A percentile compares a stretch with the other conserved stretches of the same genome.
Conservation (phyloP, 768 basidiomycete species). For the Tylopilus sp. region DNA sequence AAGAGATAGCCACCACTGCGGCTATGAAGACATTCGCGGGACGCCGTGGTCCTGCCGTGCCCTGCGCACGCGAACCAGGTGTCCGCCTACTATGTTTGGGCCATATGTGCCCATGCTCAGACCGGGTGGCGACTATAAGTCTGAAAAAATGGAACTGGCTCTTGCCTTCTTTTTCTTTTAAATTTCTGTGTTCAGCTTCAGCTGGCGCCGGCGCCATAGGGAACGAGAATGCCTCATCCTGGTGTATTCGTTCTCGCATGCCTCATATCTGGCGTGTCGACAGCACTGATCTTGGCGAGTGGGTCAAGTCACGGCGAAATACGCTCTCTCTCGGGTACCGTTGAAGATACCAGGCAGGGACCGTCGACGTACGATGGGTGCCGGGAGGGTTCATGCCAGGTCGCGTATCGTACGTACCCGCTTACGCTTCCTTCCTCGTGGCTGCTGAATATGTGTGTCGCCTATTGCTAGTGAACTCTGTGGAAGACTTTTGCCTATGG, state of each 20-base stretch:
- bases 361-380: slow-evolving; percentile 67
- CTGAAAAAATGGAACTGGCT: not conserved
- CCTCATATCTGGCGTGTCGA: slow-evolving; percentile 17
- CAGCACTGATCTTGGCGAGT: slow-evolving; percentile 17
- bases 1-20: not conserved
- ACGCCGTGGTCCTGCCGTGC: slow-evolving; percentile 18
- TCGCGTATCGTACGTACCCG: slow-evolving; percentile 48
- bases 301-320: slow-evolving; percentile 38
- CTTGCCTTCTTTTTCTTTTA: slow-evolving; percentile 9
- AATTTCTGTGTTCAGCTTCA: not conserved
- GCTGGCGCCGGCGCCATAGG: slow-evolving; percentile 14
- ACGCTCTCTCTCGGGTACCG: slow-evolving; percentile 47
- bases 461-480: slow-evolving; percentile 46
- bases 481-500: slow-evolving; percentile 54
- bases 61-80: slow-evolving; percentile 17
- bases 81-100: slow-evolving; percentile 19
- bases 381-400: slow-evolving; percentile 61
- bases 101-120: slow-evolving; percentile 14
- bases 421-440: not conserved
- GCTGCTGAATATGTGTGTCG: not conserved
- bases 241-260: slow-evolving; percentile 16
- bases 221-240: slow-evolving; percentile 20
- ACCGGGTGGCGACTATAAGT: slow-evolving; percentile 26
- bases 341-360: slow-evolving; percentile 49
- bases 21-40: slow-evolving; percentile 3